These are phyloP conservation scores for Mytilinidion resinicola DNA, from an alignment of 495 filamentous ascomycete genomes.

Conservation along the genomic window DNA sequence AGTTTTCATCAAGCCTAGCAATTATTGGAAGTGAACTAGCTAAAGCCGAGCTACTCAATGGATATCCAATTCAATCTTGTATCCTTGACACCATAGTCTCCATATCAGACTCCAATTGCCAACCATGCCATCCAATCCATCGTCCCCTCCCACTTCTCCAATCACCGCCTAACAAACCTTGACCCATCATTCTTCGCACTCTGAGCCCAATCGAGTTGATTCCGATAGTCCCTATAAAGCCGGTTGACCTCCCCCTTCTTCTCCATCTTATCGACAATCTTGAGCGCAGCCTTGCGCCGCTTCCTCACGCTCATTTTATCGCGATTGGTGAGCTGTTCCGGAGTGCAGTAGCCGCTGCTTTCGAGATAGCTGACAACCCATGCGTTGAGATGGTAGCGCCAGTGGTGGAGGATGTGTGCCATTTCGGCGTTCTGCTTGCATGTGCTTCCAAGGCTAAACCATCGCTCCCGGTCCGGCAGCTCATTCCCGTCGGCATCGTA, in stretches of 20 bases:
- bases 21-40: too few relatives aligned
- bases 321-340: slow-evolving; percentile 50
- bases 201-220: slow-evolving; percentile 49
- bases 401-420: slow-evolving; percentile 66
- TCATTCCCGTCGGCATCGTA: slow-evolving; percentile 12
- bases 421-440: slow-evolving; percentile 64
- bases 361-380: slow-evolving; percentile 59
- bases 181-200: slow-evolving; percentile 32
- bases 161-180: too few relatives aligned
- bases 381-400: slow-evolving; percentile 67
- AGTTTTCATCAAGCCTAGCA: too few relatives aligned
- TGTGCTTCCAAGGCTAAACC: slow-evolving; percentile 25
- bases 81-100: too few relatives aligned
- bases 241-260: slow-evolving; percentile 47
- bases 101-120: too few relatives aligned
- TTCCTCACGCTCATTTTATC: slow-evolving; percentile 49
- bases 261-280: slow-evolving; percentile 54
- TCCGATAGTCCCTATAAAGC: slow-evolving; percentile 55
- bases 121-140: too few relatives aligned
- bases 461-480: not conserved
- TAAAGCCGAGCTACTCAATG: too few relatives aligned
- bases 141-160: too few relatives aligned
- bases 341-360: slow-evolving; percentile 46
- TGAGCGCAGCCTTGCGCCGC: slow-evolving; percentile 48
- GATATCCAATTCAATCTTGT: too few relatives aligned